These are phyloP conservation scores for Kluyveromyces lactis DNA, from an alignment of 805 yeast species.

Conservation along the genomic window DNA sequence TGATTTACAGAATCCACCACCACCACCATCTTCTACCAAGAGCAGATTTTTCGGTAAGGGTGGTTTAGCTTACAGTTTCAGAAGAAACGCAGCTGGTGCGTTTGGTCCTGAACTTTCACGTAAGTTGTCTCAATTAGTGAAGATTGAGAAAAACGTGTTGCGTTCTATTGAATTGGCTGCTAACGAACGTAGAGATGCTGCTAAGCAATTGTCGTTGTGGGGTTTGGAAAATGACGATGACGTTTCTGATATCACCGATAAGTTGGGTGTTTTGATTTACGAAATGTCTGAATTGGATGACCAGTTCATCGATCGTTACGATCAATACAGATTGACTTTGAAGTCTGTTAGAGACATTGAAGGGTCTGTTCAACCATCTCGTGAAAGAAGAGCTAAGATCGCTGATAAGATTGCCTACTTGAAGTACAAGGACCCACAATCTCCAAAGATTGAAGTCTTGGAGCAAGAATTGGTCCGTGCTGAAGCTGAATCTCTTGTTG, in stretches of 20 bases:
- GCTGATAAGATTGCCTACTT: constrained; percentile 78
- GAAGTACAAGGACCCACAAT: constrained; percentile 79
- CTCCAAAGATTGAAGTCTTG: constrained; percentile 67
- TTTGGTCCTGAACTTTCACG: constrained; percentile 75
- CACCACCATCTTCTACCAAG: constrained; percentile 79
- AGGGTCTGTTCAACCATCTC: constrained; percentile 78
- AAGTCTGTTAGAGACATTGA: constrained; percentile 79
- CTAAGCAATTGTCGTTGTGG: constrained; percentile 77
- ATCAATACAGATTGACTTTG: constrained; percentile 76
- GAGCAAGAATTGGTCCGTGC: constrained; percentile 89
- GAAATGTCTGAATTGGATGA: constrained; percentile 84
- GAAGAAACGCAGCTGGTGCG: constrained; percentile 68
- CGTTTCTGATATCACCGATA: constrained; percentile 79
- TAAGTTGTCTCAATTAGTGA: constrained; percentile 64
- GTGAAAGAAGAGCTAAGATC: constrained; percentile 79
- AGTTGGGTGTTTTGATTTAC: constrained; percentile 72
- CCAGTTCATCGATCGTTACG: constrained; percentile 78
- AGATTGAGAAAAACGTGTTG: constrained; percentile 76
- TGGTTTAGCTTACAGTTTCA: constrained; percentile 43
- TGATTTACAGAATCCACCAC: constrained; percentile 91
- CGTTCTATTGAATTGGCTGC: constrained; percentile 71
- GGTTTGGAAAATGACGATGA: constrained; percentile 84
- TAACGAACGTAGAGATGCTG: constrained; percentile 71
- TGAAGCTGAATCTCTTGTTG: constrained; percentile 85
- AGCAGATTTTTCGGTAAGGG: constrained; percentile 87